Evolutionary conservation across 805 yeast species (phyloP).

Genomic region (Maudiozyma barnettii): DNA sequence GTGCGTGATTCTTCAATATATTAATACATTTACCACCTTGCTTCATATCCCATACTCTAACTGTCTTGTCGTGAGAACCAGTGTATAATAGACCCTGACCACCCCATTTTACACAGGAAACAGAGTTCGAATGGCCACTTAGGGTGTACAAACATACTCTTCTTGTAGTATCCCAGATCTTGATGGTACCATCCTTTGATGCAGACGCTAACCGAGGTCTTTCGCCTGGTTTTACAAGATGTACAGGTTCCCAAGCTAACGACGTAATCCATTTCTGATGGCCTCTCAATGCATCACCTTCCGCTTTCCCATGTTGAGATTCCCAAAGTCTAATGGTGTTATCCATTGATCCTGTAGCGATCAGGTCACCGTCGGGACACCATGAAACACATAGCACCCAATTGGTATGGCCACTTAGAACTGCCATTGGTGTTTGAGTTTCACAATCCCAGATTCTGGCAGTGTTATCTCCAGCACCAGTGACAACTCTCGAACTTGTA

Average conservation of each 20-base stretch:
- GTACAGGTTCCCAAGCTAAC: constrained; percentile 90
- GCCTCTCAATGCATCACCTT: constrained; percentile 69
- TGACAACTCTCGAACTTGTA: constrained; percentile 73
- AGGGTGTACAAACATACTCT: constrained; percentile 60
- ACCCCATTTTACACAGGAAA: constrained; percentile 96
- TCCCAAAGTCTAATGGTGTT: constrained; percentile 85
- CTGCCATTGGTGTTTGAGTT: constrained; percentile 81
- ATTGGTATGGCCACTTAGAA: constrained; percentile 75
- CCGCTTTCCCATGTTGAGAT: constrained; percentile 55
- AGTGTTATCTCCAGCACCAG: constrained; percentile 94
- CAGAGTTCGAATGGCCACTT: constrained; percentile 82
- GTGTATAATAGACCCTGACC: constrained; percentile 78
- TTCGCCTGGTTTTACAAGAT: constrained; percentile 57
- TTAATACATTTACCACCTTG: constrained; percentile 67
- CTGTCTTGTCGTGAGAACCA: constrained; percentile 90
- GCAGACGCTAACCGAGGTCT: constrained; percentile 70
- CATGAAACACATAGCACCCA: constrained; percentile 91
- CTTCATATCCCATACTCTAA: constrained; percentile 80
- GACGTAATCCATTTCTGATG: constrained; percentile 87
- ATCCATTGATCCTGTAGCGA: constrained; percentile 97
- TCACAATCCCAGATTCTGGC: constrained; percentile 96
- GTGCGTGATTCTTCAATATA: constrained; percentile 82
- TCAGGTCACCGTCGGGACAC: constrained; percentile 82
- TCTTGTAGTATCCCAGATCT: constrained; percentile 77
- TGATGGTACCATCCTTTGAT: constrained; percentile 84